Evolutionary conservation across 179 eudicot species (phyloP).

Genomic region (Spergularia azorica): DNA sequence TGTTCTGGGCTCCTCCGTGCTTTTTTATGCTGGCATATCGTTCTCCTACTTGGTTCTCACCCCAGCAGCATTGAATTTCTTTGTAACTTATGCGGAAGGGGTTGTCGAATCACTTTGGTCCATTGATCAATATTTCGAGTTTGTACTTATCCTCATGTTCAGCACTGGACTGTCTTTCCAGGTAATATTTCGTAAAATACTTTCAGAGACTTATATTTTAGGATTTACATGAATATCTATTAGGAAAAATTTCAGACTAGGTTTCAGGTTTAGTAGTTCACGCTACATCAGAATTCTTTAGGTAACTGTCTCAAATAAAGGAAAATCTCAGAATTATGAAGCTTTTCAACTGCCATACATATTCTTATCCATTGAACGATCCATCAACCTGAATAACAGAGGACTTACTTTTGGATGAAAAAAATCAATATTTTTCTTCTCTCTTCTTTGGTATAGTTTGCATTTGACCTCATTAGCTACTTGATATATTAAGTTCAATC

Average conservation of each 20-base stretch:
- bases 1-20: constrained; percentile 87
- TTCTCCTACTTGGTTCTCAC: constrained; percentile 94
- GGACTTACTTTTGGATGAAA: no score
- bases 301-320: background rate
- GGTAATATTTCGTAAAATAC: constrained; percentile 45
- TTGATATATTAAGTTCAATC: background rate
- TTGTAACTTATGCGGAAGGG: constrained; percentile 92
- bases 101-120: constrained; percentile 98
- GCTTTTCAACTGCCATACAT: background rate
- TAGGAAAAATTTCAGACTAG: background rate
- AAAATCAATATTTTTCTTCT: no score
- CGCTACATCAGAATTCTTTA: background rate
- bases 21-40: constrained; percentile 79
- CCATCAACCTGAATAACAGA: background rate
- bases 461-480: background rate
- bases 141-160: constrained; percentile 92
- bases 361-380: background rate
- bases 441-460: no score
- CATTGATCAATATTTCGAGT: constrained; percentile 96
- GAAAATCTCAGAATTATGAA: background rate
- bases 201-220: background rate
- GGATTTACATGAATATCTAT: background rate
- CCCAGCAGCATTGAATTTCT: constrained; percentile 97
- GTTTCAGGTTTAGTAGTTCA: background rate
- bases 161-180: constrained; percentile 98